Evolutionary conservation across 768 basidiomycete genomes (phyloP), one percentile per base, ranked within the genome.

Genomic region (Tephrocybe sp.): DNA sequence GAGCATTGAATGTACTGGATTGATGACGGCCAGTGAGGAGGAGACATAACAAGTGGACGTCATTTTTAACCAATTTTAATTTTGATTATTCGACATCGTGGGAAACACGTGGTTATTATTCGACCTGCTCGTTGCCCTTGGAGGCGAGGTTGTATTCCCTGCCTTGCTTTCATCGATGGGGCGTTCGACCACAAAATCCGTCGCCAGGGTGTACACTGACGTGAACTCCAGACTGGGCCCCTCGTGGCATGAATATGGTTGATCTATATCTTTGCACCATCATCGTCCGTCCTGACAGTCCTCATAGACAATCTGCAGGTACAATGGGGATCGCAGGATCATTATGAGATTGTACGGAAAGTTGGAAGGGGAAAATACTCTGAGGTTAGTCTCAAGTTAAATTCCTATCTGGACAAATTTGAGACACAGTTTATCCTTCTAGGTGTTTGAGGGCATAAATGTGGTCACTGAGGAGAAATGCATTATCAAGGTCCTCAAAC

Each of bases 401-500:
- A 52, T 41, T 34, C 38, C n/a, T 20, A 48, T 36, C 16, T 39
- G 52, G 26, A 44, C 39, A 44, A 34, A 40, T 23, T 58, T 54
- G 53, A n/a, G 35, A 53, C 54, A 55, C 42, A 23, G 53, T 38
- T 48, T 46, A 23, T 51, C 34, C 20, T 35, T 4, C 61, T 23
- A 92, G 90, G 90, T 92, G 52, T 96, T 96, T 60, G 93, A 96
- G 69, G 94, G 94, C 6, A 83, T 96, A 63, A 91, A 95, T 66
- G 84, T 93, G 54, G 83, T 89, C 45, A 88, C 86, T 54, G 89
- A 92, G 61, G 89, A 91, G 71, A 95, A 95, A 72, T 95, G 93
- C 68, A 96, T 96, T 70, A 94, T 98, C 75, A 98, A 98, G 69
- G 96, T 98, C 30, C 79, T 98, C 59, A 98, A 98, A 69, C 96